A percentile compares a stretch with the other conserved stretches of the same genome.
Evolutionary conservation across 176 grass and related monocot genomes (phyloP).

Genomic region (Aegilops umbellulata): DNA sequence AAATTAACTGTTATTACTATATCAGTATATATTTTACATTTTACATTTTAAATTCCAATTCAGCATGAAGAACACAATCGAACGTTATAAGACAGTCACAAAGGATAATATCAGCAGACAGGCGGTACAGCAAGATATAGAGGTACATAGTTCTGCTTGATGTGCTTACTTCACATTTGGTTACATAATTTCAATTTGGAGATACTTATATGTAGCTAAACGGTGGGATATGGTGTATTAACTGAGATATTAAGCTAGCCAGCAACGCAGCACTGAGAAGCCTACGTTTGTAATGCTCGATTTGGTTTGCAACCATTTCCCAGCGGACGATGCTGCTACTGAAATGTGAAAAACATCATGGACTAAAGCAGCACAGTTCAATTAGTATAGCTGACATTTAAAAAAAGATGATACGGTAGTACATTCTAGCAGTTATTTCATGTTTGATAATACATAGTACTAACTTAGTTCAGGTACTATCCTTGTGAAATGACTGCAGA

Average conservation of each 20-base stretch:
- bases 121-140: conserved; percentile 46
- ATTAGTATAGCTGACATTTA: not conserved
- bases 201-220: not conserved
- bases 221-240: not conserved
- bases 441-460: not conserved
- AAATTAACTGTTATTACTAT: not conserved
- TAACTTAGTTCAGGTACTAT: not conserved
- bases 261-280: not conserved
- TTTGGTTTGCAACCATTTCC: conserved; percentile 5
- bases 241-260: not conserved
- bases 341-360: not conserved
- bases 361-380: not conserved
- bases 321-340: not conserved
- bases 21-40: not conserved
- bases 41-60: conserved; percentile 4
- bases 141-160: conserved; percentile 36
- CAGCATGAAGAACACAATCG: conserved; percentile 64
- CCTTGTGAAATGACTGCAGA: conserved; percentile 43
- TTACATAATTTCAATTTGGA: not conserved
- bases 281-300: not conserved
- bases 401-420: not conserved
- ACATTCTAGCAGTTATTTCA: not conserved
- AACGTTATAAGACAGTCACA: conserved; percentile 50
- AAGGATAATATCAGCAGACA: conserved; percentile 48
- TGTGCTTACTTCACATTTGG: not conserved